Evolutionary conservation across 2,329 filamentous ascomycete species (phyloP).

Genomic region (Penicillium corylophilum): DNA sequence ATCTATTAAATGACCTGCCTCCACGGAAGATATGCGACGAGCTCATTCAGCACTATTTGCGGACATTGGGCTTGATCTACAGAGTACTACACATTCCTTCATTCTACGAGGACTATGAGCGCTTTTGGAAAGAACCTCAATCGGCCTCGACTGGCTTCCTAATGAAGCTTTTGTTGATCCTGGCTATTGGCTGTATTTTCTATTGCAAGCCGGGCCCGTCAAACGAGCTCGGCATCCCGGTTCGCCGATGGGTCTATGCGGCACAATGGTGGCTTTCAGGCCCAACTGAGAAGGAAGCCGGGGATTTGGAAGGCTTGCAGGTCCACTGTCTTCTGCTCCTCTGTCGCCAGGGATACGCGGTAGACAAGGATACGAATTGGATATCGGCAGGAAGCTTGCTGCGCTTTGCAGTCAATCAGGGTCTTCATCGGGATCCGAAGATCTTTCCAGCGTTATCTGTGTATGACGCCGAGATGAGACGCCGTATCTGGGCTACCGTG

Average conservation of each 20-base stretch:
- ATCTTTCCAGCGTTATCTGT: conserved; percentile 16
- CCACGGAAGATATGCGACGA: conserved; percentile 19
- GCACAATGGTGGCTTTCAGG: conserved; percentile 39
- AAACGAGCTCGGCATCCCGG: conserved; percentile 10
- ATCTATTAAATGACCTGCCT: conserved; percentile 21
- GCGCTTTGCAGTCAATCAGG: conserved; percentile 31
- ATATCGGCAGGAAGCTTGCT: conserved; percentile 33
- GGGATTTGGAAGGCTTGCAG: conserved; percentile 35
- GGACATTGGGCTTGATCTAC: conserved; percentile 33
- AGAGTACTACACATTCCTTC: conserved; percentile 36
- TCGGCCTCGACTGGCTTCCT: conserved; percentile 17
- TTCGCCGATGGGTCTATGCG: conserved; percentile 30
- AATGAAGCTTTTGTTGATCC: conserved; percentile 33
- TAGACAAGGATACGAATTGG: conserved; percentile 37
- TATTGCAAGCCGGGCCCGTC: conserved; percentile 13
- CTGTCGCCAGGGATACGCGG: conserved; percentile 30
- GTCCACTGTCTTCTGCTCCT: conserved; percentile 35
- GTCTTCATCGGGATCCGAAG: conserved; percentile 33
- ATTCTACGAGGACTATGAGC: conserved; percentile 33
- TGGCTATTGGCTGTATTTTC: conserved; percentile 33
- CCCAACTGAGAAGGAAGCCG: conserved; percentile 31
- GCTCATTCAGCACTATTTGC: conserved; percentile 24
- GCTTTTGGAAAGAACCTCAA: conserved; percentile 28
- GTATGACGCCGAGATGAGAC: conserved; percentile 29
- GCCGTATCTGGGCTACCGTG: conserved; percentile 31